These are phyloP conservation scores for Chlorella sp. DNA, from an alignment of 139 green algal species.

Conservation along the genomic window DNA sequence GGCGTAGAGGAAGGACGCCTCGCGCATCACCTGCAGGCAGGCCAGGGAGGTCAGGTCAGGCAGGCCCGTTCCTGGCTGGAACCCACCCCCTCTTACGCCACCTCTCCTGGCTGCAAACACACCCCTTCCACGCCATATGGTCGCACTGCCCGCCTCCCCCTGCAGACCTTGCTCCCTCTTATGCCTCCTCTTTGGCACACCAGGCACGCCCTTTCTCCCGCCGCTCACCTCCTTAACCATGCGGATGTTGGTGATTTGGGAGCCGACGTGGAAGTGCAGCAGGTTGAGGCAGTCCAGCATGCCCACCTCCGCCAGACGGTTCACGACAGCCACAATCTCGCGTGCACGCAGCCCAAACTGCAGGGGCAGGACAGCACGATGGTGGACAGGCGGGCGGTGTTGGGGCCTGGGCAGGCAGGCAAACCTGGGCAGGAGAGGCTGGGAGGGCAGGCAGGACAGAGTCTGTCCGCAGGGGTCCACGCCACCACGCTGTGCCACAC, in stretches of 20 bases:
- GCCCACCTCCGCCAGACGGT: constrained; percentile 33
- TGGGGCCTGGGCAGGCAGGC: not conserved
- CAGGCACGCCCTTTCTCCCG: not conserved
- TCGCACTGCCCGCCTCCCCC: no score
- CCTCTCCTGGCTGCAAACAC: no score
- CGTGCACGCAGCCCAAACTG: constrained; percentile 63
- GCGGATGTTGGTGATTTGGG: constrained; percentile 70
- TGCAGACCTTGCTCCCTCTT: no score
- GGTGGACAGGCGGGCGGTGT: not conserved
- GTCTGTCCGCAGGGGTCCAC: no score
- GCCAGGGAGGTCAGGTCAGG: no score
- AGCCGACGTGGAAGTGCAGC: constrained; percentile 78
- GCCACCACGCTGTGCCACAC: no score
- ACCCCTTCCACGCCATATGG: no score
- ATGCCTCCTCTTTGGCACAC: no score
- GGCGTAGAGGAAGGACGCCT: constrained; percentile 66
- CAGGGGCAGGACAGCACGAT: not conserved
- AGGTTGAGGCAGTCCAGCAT: constrained; percentile 71
- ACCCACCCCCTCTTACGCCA: no score
- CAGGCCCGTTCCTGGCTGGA: no score
- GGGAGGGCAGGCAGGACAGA: no score
- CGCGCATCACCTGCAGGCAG: constrained; percentile 48
- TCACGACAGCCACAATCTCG: constrained; percentile 62
- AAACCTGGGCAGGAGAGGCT: not conserved
- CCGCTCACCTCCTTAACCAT: constrained; percentile 65